phyloP scores from a whole-genome alignment of 163 green algal species.

The Chlorella variabilis region DNA sequence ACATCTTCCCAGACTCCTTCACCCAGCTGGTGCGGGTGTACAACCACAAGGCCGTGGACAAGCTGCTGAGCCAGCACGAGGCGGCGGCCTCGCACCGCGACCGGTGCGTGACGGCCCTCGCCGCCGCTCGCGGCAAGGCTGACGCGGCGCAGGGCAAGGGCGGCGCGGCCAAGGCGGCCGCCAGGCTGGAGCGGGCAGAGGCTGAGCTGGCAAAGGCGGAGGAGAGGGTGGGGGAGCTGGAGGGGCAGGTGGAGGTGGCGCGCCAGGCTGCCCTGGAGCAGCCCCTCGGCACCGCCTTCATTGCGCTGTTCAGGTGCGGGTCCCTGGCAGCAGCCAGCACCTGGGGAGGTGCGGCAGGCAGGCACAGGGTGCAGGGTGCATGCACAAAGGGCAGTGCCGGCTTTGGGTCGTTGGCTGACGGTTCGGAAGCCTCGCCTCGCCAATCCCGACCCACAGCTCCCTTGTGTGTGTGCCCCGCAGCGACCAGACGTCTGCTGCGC shows the following conservation, averaged over 20 bases:
- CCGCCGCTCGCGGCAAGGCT: not conserved
- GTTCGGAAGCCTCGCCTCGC: no score
- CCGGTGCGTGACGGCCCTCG: not conserved
- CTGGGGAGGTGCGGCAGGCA: not conserved
- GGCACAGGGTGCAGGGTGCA: no score
- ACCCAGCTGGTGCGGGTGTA: conserved; percentile 5
- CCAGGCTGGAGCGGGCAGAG: not conserved
- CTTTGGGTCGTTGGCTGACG: no score
- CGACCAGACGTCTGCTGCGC: conserved; percentile 7
- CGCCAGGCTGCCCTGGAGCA: not conserved
- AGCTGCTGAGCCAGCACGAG: conserved; percentile 12
- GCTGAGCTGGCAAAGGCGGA: not conserved
- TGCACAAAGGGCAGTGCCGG: no score
- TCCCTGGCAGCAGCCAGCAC: not conserved
- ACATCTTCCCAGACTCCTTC: conserved; percentile 14
- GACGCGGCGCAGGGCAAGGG: not conserved
- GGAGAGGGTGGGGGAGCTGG: not conserved
- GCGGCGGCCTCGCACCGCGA: not conserved
- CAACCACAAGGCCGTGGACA: conserved; percentile 5
- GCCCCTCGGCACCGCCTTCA: conserved; percentile 24
- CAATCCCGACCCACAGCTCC: no score
- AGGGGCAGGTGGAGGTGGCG: not conserved
- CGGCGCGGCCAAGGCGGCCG: not conserved
- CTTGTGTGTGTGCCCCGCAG: not conserved
- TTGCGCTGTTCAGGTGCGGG: conserved; percentile 29